A percentile compares a stretch with the other conserved stretches of the same genome.
phyloP scores from a whole-genome alignment of 192 early-diverging fungal species.

The Umbelopsis sp. region DNA sequence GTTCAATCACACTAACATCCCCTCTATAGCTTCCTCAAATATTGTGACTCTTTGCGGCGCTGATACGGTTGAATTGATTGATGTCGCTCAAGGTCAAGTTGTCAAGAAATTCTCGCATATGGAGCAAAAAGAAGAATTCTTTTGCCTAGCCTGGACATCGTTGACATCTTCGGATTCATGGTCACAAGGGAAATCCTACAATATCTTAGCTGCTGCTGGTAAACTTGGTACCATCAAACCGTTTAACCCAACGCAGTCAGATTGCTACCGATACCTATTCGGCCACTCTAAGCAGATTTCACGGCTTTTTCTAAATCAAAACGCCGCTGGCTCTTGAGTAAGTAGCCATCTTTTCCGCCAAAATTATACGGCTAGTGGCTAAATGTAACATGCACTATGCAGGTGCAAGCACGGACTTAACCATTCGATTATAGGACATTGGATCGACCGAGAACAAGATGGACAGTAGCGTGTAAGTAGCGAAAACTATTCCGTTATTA shows the following conservation, averaged over 20 bases:
- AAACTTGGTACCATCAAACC: slow-evolving; percentile 53
- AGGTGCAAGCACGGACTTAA: slow-evolving; percentile 46
- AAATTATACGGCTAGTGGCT: not conserved
- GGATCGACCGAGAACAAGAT: slow-evolving; percentile 34
- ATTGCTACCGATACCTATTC: slow-evolving; percentile 49
- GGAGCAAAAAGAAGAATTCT: slow-evolving; percentile 45
- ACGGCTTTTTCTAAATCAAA: slow-evolving; percentile 46
- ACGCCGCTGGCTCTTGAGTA: slow-evolving; percentile 51
- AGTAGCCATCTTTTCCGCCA: slow-evolving; percentile 1
- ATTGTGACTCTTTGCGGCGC: slow-evolving; percentile 47
- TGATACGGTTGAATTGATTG: slow-evolving; percentile 47
- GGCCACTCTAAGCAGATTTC: slow-evolving; percentile 43
- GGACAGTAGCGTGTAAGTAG: slow-evolving; percentile 34
- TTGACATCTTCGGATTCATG: slow-evolving; percentile 18
- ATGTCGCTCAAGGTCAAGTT: slow-evolving; percentile 39
- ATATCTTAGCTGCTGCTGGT: slow-evolving; percentile 44
- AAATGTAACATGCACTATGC: too few relatives aligned
- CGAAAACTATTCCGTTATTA: not conserved
- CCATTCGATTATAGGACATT: slow-evolving; percentile 55
- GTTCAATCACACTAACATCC: not conserved
- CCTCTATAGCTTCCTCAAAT: slow-evolving; percentile 19
- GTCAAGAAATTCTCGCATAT: slow-evolving; percentile 52
- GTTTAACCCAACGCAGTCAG: slow-evolving; percentile 42
- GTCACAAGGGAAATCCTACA: slow-evolving; percentile 11
- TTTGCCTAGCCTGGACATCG: slow-evolving; percentile 51